phyloP scores from a whole-genome alignment of 2,329 filamentous ascomycete genomes.

The Aspergillus sp. region DNA sequence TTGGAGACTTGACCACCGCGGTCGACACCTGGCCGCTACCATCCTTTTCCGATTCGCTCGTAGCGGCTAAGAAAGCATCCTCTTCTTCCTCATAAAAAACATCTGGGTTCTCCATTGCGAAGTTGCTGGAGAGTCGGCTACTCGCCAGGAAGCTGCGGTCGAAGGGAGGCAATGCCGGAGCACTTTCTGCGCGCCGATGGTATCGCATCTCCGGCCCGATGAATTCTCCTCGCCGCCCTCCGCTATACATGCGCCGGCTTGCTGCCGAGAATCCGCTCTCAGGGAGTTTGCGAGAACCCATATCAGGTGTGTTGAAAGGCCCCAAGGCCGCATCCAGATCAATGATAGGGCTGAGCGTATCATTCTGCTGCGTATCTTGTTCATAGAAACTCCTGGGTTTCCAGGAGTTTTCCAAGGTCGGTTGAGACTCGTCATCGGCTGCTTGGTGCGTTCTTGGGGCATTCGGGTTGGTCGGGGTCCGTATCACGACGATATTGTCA shows the following conservation, averaged over 20 bases:
- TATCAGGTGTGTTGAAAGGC: slow-evolving; percentile 74
- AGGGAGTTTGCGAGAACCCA: slow-evolving; percentile 30
- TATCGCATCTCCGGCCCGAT: slow-evolving; percentile 50
- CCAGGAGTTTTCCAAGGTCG: slow-evolving; percentile 39
- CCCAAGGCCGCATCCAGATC: slow-evolving; percentile 92
- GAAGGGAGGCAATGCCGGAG: slow-evolving; percentile 49
- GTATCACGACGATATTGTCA: slow-evolving; percentile 49
- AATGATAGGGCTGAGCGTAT: slow-evolving; percentile 75
- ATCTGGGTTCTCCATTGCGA: slow-evolving; percentile 42
- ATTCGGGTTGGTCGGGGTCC: slow-evolving; percentile 40
- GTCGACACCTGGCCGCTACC: slow-evolving; percentile 12
- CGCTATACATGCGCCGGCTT: slow-evolving; percentile 49
- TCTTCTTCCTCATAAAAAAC: slow-evolving; percentile 53
- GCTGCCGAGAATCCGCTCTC: slow-evolving; percentile 40
- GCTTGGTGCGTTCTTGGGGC: slow-evolving; percentile 25
- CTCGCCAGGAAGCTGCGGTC: slow-evolving; percentile 42
- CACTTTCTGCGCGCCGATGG: slow-evolving; percentile 51
- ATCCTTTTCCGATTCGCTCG: slow-evolving; percentile 27
- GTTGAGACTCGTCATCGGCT: slow-evolving; percentile 14
- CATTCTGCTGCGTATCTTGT: slow-evolving; percentile 51
- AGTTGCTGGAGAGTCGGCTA: slow-evolving; percentile 37
- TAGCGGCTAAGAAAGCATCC: slow-evolving; percentile 47
- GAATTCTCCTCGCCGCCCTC: slow-evolving; percentile 46
- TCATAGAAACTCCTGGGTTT: slow-evolving; percentile 47
- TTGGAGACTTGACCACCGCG: slow-evolving; percentile 1